phyloP scores from a whole-genome alignment of 768 basidiomycete genomes.

The Boletus rufocinnamomeus region DNA sequence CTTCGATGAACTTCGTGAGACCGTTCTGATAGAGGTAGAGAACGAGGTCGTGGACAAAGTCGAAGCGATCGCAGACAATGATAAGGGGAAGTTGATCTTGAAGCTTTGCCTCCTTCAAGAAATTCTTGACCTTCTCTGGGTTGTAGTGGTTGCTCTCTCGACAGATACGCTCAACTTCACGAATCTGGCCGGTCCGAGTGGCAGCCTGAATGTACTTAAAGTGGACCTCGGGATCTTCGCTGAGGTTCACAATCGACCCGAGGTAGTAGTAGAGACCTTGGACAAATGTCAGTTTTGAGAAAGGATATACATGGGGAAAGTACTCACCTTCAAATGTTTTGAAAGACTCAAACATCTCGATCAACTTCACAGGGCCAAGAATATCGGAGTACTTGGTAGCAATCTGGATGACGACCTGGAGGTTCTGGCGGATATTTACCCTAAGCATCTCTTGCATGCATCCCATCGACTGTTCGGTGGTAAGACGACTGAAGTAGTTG shows the following conservation, averaged over 20 bases:
- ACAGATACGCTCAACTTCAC: conserved; percentile 98
- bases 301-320: neutral
- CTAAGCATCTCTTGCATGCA: conserved; percentile 97
- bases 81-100: conserved; percentile 96
- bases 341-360: conserved; percentile 98
- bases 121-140: conserved; percentile 99
- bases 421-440: conserved; percentile 96
- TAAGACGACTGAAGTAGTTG: conserved; percentile 94
- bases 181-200: conserved; percentile 95
- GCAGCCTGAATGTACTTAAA: conserved; percentile 99
- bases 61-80: conserved; percentile 99
- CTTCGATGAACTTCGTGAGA: conserved; percentile 95
- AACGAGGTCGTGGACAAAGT: conserved; percentile 98
- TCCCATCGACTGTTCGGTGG: conserved; percentile 95
- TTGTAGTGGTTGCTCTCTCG: conserved; percentile 97
- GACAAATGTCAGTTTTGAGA: neutral
- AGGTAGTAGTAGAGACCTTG: conserved; percentile 96
- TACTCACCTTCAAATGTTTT: conserved; percentile 89
- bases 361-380: conserved; percentile 93
- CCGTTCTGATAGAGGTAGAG: conserved; percentile 98
- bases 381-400: conserved; percentile 99
- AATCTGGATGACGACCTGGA: conserved; percentile 95
- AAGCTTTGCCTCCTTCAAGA: conserved; percentile 98
- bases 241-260: conserved; percentile 96
- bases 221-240: conserved; percentile 94